A percentile compares a stretch with the other conserved stretches of the same genome.
These are phyloP conservation scores for Hylodesmum podocarpum DNA, from an alignment of 306 rosid genomes.

Conservation along the genomic window DNA sequence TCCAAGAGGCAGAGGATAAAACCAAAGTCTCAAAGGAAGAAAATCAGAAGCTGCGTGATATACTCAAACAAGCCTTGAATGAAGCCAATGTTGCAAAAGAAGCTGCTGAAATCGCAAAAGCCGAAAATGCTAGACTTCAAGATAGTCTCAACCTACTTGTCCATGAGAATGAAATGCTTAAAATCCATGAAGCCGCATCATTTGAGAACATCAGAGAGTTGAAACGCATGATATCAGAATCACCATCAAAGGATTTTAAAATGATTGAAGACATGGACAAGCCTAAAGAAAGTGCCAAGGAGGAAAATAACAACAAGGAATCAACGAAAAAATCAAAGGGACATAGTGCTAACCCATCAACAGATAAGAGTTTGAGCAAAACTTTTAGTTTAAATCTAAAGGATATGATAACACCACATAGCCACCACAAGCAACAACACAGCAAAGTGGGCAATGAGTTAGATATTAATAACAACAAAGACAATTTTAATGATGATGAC, in stretches of 20 bases:
- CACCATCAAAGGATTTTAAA: slow-evolving; percentile 40
- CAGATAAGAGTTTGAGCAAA: slow-evolving; percentile 33
- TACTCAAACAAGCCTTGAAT: slow-evolving; percentile 83
- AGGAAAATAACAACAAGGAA: slow-evolving; percentile 21
- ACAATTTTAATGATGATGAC: slow-evolving; percentile 32
- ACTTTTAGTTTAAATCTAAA: slow-evolving; percentile 44
- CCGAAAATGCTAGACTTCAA: slow-evolving; percentile 62
- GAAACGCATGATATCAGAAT: slow-evolving; percentile 58
- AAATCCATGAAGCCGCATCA: slow-evolving; percentile 63
- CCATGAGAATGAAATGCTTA: slow-evolving; percentile 60
- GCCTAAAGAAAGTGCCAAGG: slow-evolving; percentile 33
- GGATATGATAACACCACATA: slow-evolving; percentile 42
- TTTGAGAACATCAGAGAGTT: slow-evolving; percentile 62
- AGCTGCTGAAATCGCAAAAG: slow-evolving; percentile 71
- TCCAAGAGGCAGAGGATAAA: slow-evolving; percentile 44
- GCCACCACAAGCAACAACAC: slow-evolving; percentile 18
- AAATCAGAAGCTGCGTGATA: slow-evolving; percentile 71
- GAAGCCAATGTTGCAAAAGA: slow-evolving; percentile 85
- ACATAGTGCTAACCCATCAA: neutral
- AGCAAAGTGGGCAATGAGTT: slow-evolving; percentile 36
- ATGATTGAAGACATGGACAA: slow-evolving; percentile 46
- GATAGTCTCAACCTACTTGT: slow-evolving; percentile 51
- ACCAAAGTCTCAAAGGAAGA: slow-evolving; percentile 61
- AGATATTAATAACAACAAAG: slow-evolving; percentile 39
- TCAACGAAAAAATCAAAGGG: slow-evolving; percentile 29